Percentiles rank a stretch among this genome's conserved stretches.
Conservation (phyloP, 768 basidiomycete genomes). For the Phanerodontia chrysosporium region DNA sequence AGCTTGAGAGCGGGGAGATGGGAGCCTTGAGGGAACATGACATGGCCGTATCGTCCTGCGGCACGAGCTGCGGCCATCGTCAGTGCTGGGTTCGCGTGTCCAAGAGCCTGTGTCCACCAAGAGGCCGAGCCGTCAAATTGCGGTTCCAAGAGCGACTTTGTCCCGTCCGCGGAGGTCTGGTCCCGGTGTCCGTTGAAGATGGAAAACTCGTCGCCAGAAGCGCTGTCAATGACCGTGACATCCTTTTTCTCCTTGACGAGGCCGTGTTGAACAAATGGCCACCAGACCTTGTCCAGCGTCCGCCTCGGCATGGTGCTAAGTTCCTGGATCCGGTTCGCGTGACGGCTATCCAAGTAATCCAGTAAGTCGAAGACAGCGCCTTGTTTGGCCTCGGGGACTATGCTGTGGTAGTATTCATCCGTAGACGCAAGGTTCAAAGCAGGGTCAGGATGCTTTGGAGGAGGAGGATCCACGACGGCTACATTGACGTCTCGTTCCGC, state of each 20-base stretch:
- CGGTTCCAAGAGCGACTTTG: conserved; percentile 42
- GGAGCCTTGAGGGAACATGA: conserved; percentile 89
- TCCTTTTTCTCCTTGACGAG: conserved; percentile 62
- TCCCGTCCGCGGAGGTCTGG: conserved; percentile 15
- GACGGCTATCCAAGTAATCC: conserved; percentile 56
- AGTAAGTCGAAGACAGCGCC: conserved; percentile 45
- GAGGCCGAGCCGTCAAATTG: conserved; percentile 92
- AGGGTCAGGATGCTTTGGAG: conserved; percentile 39
- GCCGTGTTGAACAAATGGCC: conserved; percentile 95
- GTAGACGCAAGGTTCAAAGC: conserved; percentile 47
- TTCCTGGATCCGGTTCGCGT: conserved; percentile 61
- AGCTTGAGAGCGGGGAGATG: conserved; percentile 83
- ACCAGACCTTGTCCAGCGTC: conserved; percentile 82
- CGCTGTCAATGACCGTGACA: conserved; percentile 90
- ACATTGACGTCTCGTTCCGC: conserved; percentile 62
- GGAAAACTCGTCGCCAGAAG: conserved; percentile 82
- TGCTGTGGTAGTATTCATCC: conserved; percentile 65
- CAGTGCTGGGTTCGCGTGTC: conserved; percentile 73
- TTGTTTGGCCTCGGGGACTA: conserved; percentile 34
- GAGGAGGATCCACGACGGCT: conserved; percentile 53
- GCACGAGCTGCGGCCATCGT: conserved; percentile 86
- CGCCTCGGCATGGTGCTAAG: conserved; percentile 77
- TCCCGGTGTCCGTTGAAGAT: conserved; percentile 40
- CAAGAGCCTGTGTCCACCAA: conserved; percentile 96
- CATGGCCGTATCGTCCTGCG: conserved; percentile 93